Evolutionary conservation across 345 rosid species (phyloP).

Genomic region (Citrus unshiu): DNA sequence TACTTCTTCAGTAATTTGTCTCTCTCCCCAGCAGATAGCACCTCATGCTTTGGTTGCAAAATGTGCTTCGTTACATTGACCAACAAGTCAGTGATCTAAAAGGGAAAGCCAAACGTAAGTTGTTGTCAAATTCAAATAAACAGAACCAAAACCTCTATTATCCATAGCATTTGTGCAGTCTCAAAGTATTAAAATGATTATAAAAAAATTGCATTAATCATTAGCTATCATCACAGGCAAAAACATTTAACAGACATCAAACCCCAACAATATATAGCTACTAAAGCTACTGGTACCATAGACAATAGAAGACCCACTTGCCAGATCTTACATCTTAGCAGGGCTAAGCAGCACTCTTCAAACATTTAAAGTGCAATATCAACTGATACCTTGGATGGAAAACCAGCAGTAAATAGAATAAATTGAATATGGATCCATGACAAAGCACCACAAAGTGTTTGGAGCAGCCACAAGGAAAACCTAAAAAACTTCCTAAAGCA

Average conservation of each 20-base stretch:
- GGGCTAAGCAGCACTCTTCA: neutral
- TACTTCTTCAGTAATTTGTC: constrained; percentile 24
- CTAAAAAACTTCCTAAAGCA: neutral
- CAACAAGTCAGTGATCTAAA: constrained; percentile 35
- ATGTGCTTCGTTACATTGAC: constrained; percentile 32
- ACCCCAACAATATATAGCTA: neutral
- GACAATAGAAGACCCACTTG: neutral
- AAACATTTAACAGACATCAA: neutral
- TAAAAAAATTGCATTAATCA: neutral
- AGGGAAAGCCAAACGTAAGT: neutral
- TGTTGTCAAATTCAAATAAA: neutral
- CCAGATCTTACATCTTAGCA: neutral
- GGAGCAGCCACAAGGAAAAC: neutral
- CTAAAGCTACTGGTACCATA: neutral
- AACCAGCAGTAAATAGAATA: neutral
- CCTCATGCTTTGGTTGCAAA: constrained; percentile 25
- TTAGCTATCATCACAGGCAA: neutral
- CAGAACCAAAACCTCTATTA: neutral
- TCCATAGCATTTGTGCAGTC: neutral
- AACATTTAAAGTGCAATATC: neutral
- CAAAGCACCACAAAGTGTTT: neutral
- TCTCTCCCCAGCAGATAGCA: constrained; percentile 29
- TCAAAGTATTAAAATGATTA: neutral
- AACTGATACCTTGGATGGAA: neutral
- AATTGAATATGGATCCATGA: neutral